A percentile compares a stretch with the other conserved stretches of the same genome.
These are phyloP conservation scores for Leucocoprinus leucothites DNA, from an alignment of 768 basidiomycete genomes.

Conservation along the genomic window DNA sequence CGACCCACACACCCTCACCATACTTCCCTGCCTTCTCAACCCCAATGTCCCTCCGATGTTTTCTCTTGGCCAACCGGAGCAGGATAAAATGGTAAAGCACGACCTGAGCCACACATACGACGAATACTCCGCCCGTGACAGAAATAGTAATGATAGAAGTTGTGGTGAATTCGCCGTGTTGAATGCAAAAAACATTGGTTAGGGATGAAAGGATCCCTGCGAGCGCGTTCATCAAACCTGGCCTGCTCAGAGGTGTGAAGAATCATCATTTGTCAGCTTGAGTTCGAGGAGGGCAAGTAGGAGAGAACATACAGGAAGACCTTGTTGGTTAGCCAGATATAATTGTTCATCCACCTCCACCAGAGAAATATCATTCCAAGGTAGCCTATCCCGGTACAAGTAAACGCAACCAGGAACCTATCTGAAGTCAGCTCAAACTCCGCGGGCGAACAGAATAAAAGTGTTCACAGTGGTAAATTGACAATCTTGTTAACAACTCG, in stretches of 20 bases:
- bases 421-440: not conserved
- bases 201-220: constrained; percentile 57
- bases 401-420: constrained; percentile 53
- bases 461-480: constrained; percentile 42
- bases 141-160: constrained; percentile 44
- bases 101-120: constrained; percentile 38
- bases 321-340: constrained; percentile 55
- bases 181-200: constrained; percentile 46
- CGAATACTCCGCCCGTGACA: constrained; percentile 37
- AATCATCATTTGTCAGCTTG: too few species aligned
- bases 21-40: constrained; percentile 38
- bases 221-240: constrained; percentile 53
- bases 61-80: constrained; percentile 36
- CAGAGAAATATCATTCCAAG: constrained; percentile 55
- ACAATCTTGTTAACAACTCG: constrained; percentile 34
- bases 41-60: constrained; percentile 40
- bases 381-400: constrained; percentile 52
- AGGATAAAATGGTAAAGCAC: constrained; percentile 44
- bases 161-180: constrained; percentile 40
- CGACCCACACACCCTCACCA: constrained; percentile 37
- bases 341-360: constrained; percentile 59
- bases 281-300: not conserved
- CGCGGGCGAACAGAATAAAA: not conserved
- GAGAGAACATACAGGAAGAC: constrained; percentile 46
- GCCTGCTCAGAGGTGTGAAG: constrained; percentile 31